Base-by-base conservation (phyloP, 257 asterid species). In the Lycium ferocissimum region DNA sequence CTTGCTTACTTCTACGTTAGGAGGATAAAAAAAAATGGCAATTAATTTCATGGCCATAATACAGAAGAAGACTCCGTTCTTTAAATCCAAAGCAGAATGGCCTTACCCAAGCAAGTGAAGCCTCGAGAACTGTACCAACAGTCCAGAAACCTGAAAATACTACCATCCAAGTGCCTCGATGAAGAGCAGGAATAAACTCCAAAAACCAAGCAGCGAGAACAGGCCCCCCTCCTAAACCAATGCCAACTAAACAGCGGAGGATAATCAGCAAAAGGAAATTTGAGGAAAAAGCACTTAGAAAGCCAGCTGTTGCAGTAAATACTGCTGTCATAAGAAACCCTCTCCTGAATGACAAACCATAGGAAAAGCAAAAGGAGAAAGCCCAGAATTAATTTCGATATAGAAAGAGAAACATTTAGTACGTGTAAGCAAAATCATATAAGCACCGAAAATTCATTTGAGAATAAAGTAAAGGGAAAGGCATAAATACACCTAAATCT, bases 91-190 rank as follows among this genome's bases (percentile, higher is more conserved):
- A 47, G 54, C 26, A 38, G 33, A 33, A 80, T 57, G 26, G 73
- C 63, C 92, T 69, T 93, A 94, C 98, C 98, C 95, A 94, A 81
- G 98, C 98, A 87, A 93, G 90, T 53, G 95, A 88, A 87, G 97
- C 97, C 88, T 93, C 98, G 89, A 89, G 86, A 86, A 92, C 82
- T 43, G 94, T 91, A 81, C 98, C 98, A 84, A 92, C 62, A 9
- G 93, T 92, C 95, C 97, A 94, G 90, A 94, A 94, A 79, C 92
- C 90, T 45, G 98, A 91, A 85, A 91, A 91, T 9, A 91, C 88
- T 54, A 93, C 92, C 94, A 93, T 92, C 95, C 97, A 94, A 75
- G 93, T 83, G 85, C 98, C 98, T 89, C 95, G 86, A 81, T 88
- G 90, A 26, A 95, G 86, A 90, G 98, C 90, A 76, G 97, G 95